A percentile compares a stretch with the other conserved stretches of the same genome.
phyloP scores from a whole-genome alignment of 2,329 filamentous ascomycete species.

The Clonostachys rhizophaga region DNA sequence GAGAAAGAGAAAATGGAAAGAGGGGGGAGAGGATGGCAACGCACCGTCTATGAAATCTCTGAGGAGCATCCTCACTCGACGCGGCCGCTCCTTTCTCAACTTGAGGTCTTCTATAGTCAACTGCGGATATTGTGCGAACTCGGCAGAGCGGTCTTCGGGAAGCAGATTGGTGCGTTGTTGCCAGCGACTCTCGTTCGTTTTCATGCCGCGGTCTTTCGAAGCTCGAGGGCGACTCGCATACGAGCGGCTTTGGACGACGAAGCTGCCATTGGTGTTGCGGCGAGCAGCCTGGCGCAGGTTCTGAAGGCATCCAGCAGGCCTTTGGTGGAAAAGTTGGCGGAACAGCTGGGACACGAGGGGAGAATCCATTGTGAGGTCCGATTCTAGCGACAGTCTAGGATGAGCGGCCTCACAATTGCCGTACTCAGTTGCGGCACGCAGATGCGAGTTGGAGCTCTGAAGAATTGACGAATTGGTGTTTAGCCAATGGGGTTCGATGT shows the following conservation, averaged over 20 bases:
- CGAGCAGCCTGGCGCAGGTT: conserved; percentile 6
- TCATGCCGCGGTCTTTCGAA: conserved; percentile 30
- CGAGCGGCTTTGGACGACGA: conserved; percentile 12
- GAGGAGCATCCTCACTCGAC: conserved; percentile 92
- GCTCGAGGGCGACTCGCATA: conserved; percentile 20
- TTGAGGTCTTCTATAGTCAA: conserved; percentile 80
- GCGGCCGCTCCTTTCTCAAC: conserved; percentile 68
- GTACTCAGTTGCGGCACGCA: too few species aligned
- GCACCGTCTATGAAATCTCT: conserved; percentile 94
- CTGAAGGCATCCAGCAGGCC: conserved; percentile 22
- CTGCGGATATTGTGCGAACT: conserved; percentile 77
- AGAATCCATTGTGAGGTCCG: conserved; percentile 64
- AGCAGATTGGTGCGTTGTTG: conserved; percentile 77
- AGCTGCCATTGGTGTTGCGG: conserved; percentile 1
- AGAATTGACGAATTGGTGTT: too few species aligned
- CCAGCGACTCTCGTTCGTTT: conserved; percentile 68
- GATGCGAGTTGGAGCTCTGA: background rate
- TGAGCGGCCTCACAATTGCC: too few species aligned
- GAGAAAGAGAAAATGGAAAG: background rate
- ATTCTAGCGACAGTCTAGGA: background rate
- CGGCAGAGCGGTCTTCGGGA: conserved; percentile 70
- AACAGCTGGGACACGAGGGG: conserved; percentile 74
- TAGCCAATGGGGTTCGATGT: too few species aligned
- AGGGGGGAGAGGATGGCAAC: conserved; percentile 13
- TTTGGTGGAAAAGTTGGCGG: conserved; percentile 75